Evolutionary conservation across 805 yeast genomes (phyloP).

Genomic region (Candida stauntonica): DNA sequence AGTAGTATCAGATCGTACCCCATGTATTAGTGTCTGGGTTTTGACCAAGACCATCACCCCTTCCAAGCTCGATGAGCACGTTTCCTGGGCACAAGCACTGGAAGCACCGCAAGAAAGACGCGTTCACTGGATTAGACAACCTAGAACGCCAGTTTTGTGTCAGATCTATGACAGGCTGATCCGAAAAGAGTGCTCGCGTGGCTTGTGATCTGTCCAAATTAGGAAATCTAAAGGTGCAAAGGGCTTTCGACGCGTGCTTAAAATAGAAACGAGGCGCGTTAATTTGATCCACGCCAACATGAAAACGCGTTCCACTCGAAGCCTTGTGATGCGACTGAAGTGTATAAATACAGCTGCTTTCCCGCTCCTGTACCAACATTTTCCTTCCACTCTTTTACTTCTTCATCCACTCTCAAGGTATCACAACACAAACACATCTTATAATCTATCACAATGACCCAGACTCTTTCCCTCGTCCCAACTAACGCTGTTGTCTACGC

Average conservation of each 20-base stretch:
- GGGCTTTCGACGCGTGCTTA: not conserved
- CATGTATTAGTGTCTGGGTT: no score
- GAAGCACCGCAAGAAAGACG: no score
- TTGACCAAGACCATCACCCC: no score
- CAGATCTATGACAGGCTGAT: no score
- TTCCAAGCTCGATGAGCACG: no score
- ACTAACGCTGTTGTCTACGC: constrained; percentile 27
- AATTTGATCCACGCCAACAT: not conserved
- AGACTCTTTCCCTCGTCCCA: constrained; percentile 27
- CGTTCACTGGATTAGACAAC: no score
- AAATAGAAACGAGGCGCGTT: not conserved
- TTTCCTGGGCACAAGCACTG: no score
- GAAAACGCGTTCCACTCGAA: not conserved
- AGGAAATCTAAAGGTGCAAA: not conserved
- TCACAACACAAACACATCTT: constrained; percentile 2
- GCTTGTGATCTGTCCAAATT: not conserved
- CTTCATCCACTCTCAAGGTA: no score
- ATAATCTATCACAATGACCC: constrained; percentile 14
- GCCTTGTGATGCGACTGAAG: not conserved
- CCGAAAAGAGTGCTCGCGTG: not conserved
- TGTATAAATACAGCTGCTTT: constrained; percentile 1
- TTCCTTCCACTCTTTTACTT: no score
- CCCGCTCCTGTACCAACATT: not conserved
- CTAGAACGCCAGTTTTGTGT: no score
- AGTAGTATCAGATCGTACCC: no score